Evolutionary conservation across 441 rosid species (phyloP), one percentile per base, ranked within the genome.

Genomic region (Euphorbia schlechtendalii): DNA sequence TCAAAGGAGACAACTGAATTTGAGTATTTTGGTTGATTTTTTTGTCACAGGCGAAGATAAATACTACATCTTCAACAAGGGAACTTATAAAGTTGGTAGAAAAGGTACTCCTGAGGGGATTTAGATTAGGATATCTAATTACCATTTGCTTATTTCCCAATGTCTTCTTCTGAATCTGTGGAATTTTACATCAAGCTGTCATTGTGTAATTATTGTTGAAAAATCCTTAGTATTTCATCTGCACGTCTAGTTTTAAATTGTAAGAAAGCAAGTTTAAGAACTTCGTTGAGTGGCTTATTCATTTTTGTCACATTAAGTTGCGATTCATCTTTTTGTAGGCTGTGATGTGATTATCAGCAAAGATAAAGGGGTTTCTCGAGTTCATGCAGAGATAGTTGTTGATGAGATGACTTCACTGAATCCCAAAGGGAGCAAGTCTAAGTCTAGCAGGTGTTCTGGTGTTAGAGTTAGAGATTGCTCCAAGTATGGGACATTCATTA

Each of bases 361-460:
- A 74, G 96, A 90, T 78, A 93, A 83, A 73, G 99, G 96, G 11
- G 95, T 90, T 41, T 93, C 97, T 32, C 82, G 99, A 61, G 69
- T 83, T 73, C 99, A 90, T 74, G 88, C 96, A 0, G 93, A 90
- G 81, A 76, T 93, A 69, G 63, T 66, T 52, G 77, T 88, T 20
- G 87, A 86, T 70, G 79, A 80, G 70, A 80, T 86, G 80, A 27
- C 64, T 58, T 62, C 66, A 0, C 28, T 73, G 56, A 73, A 71
- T 58, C 57, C 73, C 25, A 61, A 48, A 45, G 59, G 73, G 45
- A 67, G 63, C 4, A 67, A 66, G 67, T 68, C 82, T 38, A 54
- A 65, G 34, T 32, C 34, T 32, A 32, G 6, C 1, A 2, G 48
- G 51, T 65, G 78, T 30, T 76, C 83, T 48, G 64, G 71, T 28